These are phyloP conservation scores for Dryas alaskensis DNA, from an alignment of 306 rosid species.

Conservation along the genomic window DNA sequence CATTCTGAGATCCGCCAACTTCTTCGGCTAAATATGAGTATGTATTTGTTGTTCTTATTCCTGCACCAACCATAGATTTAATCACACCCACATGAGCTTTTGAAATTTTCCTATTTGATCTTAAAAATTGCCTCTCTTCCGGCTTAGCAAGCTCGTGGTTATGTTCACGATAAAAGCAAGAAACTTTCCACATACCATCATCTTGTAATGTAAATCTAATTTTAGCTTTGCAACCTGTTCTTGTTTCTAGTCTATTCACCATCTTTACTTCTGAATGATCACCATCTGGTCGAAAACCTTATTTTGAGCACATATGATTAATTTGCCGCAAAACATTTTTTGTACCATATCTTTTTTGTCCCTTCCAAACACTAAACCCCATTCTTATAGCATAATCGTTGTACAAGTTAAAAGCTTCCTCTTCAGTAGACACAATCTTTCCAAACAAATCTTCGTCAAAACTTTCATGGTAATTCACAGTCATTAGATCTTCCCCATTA, in stretches of 20 bases:
- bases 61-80: not conserved
- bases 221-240: conserved; percentile 8
- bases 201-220: not conserved
- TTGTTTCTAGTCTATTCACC: not conserved
- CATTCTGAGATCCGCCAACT: not conserved
- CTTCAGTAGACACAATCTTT: not conserved
- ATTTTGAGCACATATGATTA: not conserved
- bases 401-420: conserved; percentile 5
- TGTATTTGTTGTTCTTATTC: not conserved
- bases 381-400: not conserved
- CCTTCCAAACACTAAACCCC: not conserved
- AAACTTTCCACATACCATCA: not conserved
- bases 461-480: not conserved
- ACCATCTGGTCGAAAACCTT: not conserved
- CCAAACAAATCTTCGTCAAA: not conserved
- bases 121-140: not conserved
- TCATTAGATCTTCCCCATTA: not conserved
- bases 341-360: not conserved
- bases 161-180: not conserved
- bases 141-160: not conserved
- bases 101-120: not conserved
- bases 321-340: not conserved
- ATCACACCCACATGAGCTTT: not conserved
- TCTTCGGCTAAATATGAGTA: not conserved
- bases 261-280: not conserved